These are phyloP conservation scores for Echeveria elegans DNA, from an alignment of 164 flowering plant species.

Conservation along the genomic window DNA sequence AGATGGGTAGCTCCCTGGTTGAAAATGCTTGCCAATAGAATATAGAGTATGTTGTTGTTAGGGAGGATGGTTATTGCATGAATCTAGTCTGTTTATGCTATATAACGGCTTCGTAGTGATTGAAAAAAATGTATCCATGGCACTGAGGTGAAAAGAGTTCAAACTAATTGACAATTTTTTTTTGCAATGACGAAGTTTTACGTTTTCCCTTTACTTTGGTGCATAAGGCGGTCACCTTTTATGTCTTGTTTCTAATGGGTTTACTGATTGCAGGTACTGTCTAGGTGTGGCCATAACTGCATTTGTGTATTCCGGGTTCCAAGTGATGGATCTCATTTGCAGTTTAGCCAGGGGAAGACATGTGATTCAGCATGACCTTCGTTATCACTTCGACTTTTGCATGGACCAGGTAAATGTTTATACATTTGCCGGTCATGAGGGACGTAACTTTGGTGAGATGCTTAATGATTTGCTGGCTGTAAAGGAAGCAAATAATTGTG, in stretches of 20 bases:
- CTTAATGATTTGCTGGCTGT: neutral
- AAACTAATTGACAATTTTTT: neutral
- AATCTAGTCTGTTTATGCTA: neutral
- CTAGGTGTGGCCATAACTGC: constrained; percentile 54
- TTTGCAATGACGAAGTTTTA: neutral
- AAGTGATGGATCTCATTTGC: constrained; percentile 52
- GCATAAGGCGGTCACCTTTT: neutral
- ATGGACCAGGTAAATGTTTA: constrained; percentile 72
- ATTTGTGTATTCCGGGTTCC: constrained; percentile 77
- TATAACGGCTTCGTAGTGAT: neutral
- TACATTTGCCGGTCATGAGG: neutral
- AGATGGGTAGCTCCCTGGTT: neutral
- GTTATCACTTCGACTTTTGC: constrained; percentile 50
- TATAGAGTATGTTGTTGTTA: neutral
- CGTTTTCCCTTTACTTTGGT: neutral
- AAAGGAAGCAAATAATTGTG: neutral
- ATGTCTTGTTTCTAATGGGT: neutral
- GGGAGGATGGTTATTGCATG: neutral
- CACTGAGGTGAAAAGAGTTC: neutral
- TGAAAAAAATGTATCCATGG: neutral
- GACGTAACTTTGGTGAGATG: neutral
- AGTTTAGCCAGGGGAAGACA: constrained; percentile 39
- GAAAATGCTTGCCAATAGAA: neutral
- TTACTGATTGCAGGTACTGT: constrained; percentile 53
- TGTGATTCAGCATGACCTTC: constrained; percentile 35